Evolutionary conservation across 2,329 filamentous ascomycete genomes (phyloP), one percentile per base, ranked within the genome.

Genomic region (Sclerotinia sclerotiorum): DNA sequence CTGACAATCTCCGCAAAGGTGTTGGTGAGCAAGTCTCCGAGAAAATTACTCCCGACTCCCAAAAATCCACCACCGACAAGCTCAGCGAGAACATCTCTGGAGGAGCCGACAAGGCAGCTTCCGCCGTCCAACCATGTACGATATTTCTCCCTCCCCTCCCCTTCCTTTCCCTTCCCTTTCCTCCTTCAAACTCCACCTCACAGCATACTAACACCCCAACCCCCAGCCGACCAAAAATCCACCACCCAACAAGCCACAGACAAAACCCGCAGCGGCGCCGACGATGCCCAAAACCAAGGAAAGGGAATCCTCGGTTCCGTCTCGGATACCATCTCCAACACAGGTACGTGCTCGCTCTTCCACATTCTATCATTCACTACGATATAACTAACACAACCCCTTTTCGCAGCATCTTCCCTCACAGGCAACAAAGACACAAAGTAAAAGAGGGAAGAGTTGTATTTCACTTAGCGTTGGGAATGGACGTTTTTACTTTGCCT

Each of bases 21-120:
- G 77, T 83, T 76, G 78, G 79, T 72, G 81, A 83, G 75, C 83
- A 85, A 78, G 79, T 78, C 71, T 70, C 76, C 65, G 82, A 85
- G 78, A 82, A 82, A 78, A 68, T 84, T 70, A 85, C 82, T 72
- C 84, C 84, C 67, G 82, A 86, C 78, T 82, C 80, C 73, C 80
- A 84, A 77, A 86, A 86, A 80, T 82, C 82, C 51, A 81, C 79
- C 71, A 76, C 80, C 73, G 66, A 64, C 35, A 61, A 52, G 46
- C 77, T 80, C 73, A 75, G 77, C 63, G 84, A 86, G 79, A 76
- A 74, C 64, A 69, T 79, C 71, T 79, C 82, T 58, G 81, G 82
- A 69, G 74, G 78, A 68, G 79, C 76, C 69, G 84, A 86, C 77
- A 81, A 80, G 69, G 76, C 80, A 72, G 82, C 82, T 69, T 78